These are phyloP conservation scores for Tremellales sp. DNA, from an alignment of 1,284 basidiomycete species.

Conservation along the genomic window DNA sequence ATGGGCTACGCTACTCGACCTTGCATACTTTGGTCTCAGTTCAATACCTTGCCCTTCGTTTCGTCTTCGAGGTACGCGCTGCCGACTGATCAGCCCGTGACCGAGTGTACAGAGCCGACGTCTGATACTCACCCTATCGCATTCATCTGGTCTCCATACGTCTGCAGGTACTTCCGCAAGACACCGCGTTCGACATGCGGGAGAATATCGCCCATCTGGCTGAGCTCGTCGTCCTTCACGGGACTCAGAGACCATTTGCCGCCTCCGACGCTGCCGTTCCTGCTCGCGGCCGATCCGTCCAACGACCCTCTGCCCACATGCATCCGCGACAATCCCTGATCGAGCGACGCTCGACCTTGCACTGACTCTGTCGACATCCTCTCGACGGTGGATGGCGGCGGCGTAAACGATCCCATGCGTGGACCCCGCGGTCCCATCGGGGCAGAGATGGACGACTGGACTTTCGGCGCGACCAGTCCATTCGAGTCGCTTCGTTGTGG, in stretches of 20 bases:
- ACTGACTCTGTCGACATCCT: not conserved
- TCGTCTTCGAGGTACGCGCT: conserved; percentile 82
- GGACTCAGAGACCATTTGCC: not conserved
- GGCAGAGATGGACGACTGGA: conserved; percentile 17
- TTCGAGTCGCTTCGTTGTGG: not conserved
- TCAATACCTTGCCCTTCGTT: conserved; percentile 62
- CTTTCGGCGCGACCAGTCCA: conserved; percentile 5
- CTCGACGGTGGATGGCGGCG: conserved; percentile 14
- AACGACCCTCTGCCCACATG: conserved; percentile 11
- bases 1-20: not conserved
- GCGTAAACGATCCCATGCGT: conserved; percentile 21
- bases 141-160: conserved; percentile 67
- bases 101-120: not conserved
- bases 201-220: conserved; percentile 66
- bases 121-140: conserved; percentile 59
- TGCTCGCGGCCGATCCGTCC: conserved; percentile 5
- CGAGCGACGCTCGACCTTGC: conserved; percentile 24
- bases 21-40: no score
- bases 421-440: conserved; percentile 34
- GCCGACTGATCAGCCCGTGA: not conserved
- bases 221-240: conserved; percentile 49
- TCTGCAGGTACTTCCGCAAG: conserved; percentile 66
- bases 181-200: conserved; percentile 69
- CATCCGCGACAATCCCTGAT: conserved; percentile 20
- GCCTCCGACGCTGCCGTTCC: not conserved